Percentiles rank a stretch among this genome's conserved stretches.
phyloP scores from a whole-genome alignment of 176 grass and related monocot genomes.

The Avena atlantica region DNA sequence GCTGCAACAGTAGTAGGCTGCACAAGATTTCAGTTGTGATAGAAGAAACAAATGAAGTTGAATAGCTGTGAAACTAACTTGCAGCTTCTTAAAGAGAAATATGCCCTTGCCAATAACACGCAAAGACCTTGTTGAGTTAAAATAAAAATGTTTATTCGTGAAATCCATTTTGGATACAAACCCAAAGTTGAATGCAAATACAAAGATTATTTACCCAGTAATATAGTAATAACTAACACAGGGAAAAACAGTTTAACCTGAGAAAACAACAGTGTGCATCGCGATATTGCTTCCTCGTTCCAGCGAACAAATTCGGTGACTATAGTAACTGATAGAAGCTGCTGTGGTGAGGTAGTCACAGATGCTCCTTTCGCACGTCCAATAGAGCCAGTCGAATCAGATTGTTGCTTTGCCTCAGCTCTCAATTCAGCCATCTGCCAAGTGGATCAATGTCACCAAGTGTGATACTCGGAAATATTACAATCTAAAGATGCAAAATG shows the following conservation, averaged over 20 bases:
- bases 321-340: slow-evolving; percentile 96
- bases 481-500: slow-evolving; percentile 40
- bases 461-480: slow-evolving; percentile 17
- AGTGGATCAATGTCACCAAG: slow-evolving; percentile 40
- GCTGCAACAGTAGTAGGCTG: slow-evolving; percentile 83
- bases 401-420: slow-evolving; percentile 80
- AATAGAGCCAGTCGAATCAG: slow-evolving; percentile 87
- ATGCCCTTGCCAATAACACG: neutral
- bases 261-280: slow-evolving; percentile 91
- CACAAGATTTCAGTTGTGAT: slow-evolving; percentile 36
- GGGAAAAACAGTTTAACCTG: slow-evolving; percentile 64
- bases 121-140: slow-evolving; percentile 19
- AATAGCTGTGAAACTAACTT: neutral
- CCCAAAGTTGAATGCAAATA: slow-evolving; percentile 14
- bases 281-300: slow-evolving; percentile 97
- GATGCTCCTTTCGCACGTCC: slow-evolving; percentile 83
- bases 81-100: neutral
- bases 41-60: neutral
- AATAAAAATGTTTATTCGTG: slow-evolving; percentile 23
- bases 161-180: slow-evolving; percentile 6
- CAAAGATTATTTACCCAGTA: slow-evolving; percentile 19
- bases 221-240: slow-evolving; percentile 32
- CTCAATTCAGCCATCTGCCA: slow-evolving; percentile 81
- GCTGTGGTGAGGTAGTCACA: slow-evolving; percentile 64
- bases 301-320: slow-evolving; percentile 93